Conservation (phyloP, 2,329 filamentous ascomycete species). For the Pezicula neosporulosa region DNA sequence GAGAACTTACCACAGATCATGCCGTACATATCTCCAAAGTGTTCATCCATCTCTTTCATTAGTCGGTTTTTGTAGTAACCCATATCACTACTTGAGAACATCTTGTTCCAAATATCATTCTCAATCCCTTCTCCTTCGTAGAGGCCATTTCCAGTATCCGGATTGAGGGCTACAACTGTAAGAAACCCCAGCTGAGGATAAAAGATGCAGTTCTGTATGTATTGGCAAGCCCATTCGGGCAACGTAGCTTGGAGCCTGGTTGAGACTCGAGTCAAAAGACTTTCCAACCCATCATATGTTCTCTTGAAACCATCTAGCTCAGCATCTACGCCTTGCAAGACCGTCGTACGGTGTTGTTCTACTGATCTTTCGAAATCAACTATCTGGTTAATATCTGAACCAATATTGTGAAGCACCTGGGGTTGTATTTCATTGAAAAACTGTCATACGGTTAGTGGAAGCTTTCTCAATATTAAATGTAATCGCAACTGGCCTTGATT, state of each 20-base stretch:
- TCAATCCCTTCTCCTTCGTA: conserved; percentile 58
- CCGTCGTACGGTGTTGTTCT: conserved; percentile 66
- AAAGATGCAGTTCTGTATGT: conserved; percentile 75
- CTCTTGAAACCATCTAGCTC: conserved; percentile 76
- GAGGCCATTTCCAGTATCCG: conserved; percentile 51
- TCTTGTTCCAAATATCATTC: conserved; percentile 68
- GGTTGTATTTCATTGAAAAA: conserved; percentile 58
- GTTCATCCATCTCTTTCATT: conserved; percentile 77
- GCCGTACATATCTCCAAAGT: conserved; percentile 81
- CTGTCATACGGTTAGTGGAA: conserved; percentile 29
- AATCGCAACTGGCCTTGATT: conserved; percentile 40
- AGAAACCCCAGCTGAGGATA: conserved; percentile 91
- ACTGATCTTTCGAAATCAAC: conserved; percentile 76
- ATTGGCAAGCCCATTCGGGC: conserved; percentile 52
- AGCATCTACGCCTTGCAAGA: conserved; percentile 67
- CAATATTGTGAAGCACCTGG: conserved; percentile 59
- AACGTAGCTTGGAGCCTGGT: conserved; percentile 59
- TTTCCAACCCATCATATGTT: conserved; percentile 73
- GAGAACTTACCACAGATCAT: conserved; percentile 69
- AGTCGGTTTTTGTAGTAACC: conserved; percentile 84
- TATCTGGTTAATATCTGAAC: conserved; percentile 66
- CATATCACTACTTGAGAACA: conserved; percentile 68
- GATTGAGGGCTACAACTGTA: conserved; percentile 66
- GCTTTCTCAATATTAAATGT: neutral
- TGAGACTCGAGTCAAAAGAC: conserved; percentile 66